A percentile compares a stretch with the other conserved stretches of the same genome.
phyloP scores from a whole-genome alignment of 2,329 filamentous ascomycete genomes.

The Cladosporium sphaerospermum region DNA sequence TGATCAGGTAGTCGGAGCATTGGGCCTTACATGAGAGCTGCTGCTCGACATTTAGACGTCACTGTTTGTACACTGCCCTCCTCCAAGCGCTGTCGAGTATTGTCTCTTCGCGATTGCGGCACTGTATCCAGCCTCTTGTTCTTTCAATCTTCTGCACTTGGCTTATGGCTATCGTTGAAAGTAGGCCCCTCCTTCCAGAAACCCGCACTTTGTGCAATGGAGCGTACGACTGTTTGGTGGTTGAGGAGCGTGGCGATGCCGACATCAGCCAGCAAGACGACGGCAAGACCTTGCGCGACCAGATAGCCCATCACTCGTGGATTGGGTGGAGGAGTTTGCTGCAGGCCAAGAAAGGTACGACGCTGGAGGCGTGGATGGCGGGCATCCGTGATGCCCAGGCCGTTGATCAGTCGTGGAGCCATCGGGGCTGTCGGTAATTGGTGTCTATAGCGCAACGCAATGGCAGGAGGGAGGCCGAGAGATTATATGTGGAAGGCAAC shows the following conservation, averaged over 20 bases:
- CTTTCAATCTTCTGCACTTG: neutral
- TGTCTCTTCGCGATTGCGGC: too few relatives aligned
- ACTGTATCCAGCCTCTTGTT: too few relatives aligned
- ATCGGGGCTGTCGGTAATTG: neutral
- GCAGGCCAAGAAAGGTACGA: constrained; percentile 27
- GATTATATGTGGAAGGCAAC: neutral
- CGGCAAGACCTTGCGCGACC: constrained; percentile 28
- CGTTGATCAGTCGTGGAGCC: neutral
- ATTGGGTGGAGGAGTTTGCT: constrained; percentile 25
- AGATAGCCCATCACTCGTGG: constrained; percentile 28
- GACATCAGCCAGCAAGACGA: constrained; percentile 28
- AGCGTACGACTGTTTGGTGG: constrained; percentile 20
- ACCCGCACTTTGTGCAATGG: constrained; percentile 25
- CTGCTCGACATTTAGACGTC: too few relatives aligned
- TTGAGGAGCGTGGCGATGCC: constrained; percentile 20
- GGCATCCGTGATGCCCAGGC: neutral
- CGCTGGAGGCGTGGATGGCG: constrained; percentile 12
- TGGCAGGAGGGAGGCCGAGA: neutral
- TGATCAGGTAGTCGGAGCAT: too few relatives aligned
- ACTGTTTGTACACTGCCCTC: too few relatives aligned
- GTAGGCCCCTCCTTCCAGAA: constrained; percentile 21
- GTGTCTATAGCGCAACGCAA: neutral
- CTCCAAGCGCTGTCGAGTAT: too few relatives aligned
- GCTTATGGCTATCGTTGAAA: constrained; percentile 18
- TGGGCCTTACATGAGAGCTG: too few relatives aligned